Evolutionary conservation across 148 eudicot species (phyloP), one percentile per base, ranked within the genome.

Genomic region (Rhododendron henanense): DNA sequence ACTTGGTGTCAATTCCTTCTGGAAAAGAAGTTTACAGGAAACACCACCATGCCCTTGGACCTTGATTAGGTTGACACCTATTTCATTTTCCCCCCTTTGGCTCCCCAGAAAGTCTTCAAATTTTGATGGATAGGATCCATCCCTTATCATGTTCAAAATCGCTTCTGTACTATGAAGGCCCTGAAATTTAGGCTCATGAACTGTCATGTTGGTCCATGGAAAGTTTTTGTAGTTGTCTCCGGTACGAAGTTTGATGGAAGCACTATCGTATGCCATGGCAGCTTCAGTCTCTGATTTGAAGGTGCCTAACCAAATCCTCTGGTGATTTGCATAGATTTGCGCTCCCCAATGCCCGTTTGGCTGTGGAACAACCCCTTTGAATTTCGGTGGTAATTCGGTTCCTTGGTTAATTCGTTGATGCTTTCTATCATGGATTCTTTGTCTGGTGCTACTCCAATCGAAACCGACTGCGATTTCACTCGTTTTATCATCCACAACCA

Each of bases 281-380:
- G 91, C 91, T 3, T 86, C 85, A 5, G 61, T 28, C 73, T 91
- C 87, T 5, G 84, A 45, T 84, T 88, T 87, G 87, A 88, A 89
- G n/a, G 92, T 91, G 44, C 92, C 92, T 0, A 91, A 76, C 92
- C 92, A 91, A 21, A 89, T 53, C 16, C 91, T 88, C 48, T 80
- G 82, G 81, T 91, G 90, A 21, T 84, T 88, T 6, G 84, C 83
- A 55, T 91, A 91, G 59, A 91, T 87, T 79, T 91, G 92, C 16
- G 92, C 89, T 3, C 92, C 92, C 91, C 90, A 91, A 6, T 87
- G 88, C 10, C 92, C 92, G 33, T 87, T 91, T 2, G 86, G 81
- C 50, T 89, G 92, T n/a, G 88, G 87, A 55, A 91, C 90, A 5
- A 91, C 89, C 15, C 91, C 92, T 65, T 91, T 91, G 85, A 88